A percentile compares a stretch with the other conserved stretches of the same genome.
Conservation (phyloP, 768 basidiomycete species). For the Mycena alexandri region DNA sequence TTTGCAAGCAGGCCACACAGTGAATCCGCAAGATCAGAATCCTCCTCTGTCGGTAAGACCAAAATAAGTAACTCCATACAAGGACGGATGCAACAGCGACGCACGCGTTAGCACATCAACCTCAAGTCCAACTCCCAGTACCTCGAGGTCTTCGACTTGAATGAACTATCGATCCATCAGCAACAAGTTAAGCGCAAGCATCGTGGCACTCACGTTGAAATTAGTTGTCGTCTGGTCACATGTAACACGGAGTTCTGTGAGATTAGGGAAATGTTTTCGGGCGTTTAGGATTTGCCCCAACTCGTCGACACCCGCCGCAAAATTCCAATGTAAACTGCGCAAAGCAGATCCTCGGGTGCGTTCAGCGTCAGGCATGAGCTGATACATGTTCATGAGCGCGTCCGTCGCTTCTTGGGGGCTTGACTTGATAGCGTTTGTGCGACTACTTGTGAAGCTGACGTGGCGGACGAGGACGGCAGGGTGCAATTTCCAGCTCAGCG, state of each 20-base stretch:
- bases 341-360: neutral
- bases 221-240: neutral
- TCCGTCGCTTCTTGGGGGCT: neutral
- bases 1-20: slow-evolving; percentile 12
- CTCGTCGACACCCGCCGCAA: slow-evolving; percentile 5
- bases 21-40: neutral
- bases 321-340: slow-evolving; percentile 18
- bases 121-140: neutral
- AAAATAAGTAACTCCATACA: neutral
- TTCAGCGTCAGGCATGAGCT: neutral
- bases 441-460: neutral
- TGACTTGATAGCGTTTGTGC: neutral
- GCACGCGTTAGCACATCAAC: neutral
- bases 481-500: neutral
- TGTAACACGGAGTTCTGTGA: slow-evolving; percentile 1
- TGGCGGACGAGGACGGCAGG: slow-evolving; percentile 3
- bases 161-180: slow-evolving; percentile 13
- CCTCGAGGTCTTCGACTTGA: slow-evolving; percentile 1
- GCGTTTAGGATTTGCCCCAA: slow-evolving; percentile 4
- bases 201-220: slow-evolving; percentile 6
- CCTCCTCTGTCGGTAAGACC: neutral
- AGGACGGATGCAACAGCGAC: neutral
- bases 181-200: too few relatives aligned
- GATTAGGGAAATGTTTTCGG: slow-evolving; percentile 11
- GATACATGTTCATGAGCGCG: slow-evolving; percentile 1